Evolutionary conservation across 2,329 filamentous ascomycete genomes (phyloP), one percentile per base, ranked within the genome.

Genomic region (Septoria petroselini): DNA sequence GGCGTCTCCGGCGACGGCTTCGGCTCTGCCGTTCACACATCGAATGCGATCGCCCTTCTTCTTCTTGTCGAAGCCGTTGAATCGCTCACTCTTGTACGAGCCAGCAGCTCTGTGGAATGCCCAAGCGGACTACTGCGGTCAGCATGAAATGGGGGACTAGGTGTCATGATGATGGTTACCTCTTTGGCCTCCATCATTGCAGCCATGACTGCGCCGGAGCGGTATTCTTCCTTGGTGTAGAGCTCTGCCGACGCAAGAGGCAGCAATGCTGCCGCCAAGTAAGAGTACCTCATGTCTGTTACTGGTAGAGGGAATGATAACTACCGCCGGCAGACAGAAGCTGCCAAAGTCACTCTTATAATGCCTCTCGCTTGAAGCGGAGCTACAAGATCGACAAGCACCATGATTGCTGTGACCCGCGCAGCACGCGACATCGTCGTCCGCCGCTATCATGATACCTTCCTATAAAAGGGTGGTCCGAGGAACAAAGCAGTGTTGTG

Each of bases 11-110:
- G 68, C 66, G 14, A 75, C 67, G 37, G 73, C 73, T 38, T 68
- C 68, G 1, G 72, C 75, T 6, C 68, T 59, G 3, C 76, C 76
- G 18, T 73, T 64, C 11, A 67, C 63, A 54, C 76, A 78, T 33
- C 31, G 42, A n/a, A 56, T 45, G 34, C 37, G 42, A 15, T 25
- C 42, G 31, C 53, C 41, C 34, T 42, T 48, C 23, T 46, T 42
- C 25, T 45, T 50, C 37, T 54, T 48, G 17, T 50, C 41, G 23
- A 53, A 56, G 9, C 53, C 57, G 23, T 44, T 52, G 46, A 49
- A 58, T 14, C 55, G 51, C n/a, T 52, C 47, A 38, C 53, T 57
- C 41, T 57, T 44, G 51, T 58, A 62, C n/a, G 55, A 53, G 23
- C 59, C 59, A 14, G 50, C 51, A 31, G 52, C 54, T 41, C 57